Evolutionary conservation across 257 asterid genomes (phyloP).

Genomic region (Plantago elongata): DNA sequence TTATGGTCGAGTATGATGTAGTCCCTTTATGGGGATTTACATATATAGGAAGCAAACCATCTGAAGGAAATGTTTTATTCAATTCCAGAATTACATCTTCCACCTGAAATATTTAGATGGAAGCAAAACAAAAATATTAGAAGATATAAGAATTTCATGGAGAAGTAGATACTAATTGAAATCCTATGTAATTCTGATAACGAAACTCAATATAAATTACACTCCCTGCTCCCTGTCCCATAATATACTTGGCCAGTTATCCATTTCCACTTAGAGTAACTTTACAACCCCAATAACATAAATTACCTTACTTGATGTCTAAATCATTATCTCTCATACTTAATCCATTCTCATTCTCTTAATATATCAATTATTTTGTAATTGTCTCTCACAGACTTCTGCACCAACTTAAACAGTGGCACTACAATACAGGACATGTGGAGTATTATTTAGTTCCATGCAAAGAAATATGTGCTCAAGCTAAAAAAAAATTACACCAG

Average conservation of each 20-base stretch:
- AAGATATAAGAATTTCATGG: slow-evolving; percentile 18
- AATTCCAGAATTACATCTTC: slow-evolving; percentile 85
- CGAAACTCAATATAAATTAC: not conserved
- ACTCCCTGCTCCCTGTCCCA: not conserved
- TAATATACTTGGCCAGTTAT: no score
- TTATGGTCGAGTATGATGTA: slow-evolving; percentile 74
- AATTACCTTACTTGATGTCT: no score
- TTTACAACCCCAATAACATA: no score
- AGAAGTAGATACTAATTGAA: slow-evolving; percentile 6
- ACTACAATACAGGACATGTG: no score
- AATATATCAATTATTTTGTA: no score
- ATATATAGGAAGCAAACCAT: slow-evolving; percentile 97
- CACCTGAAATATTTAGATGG: slow-evolving; percentile 50
- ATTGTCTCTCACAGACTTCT: no score
- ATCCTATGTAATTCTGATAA: not conserved
- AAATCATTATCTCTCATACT: no score
- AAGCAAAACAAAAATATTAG: slow-evolving; percentile 14
- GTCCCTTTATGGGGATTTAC: slow-evolving; percentile 71
- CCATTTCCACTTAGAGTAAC: no score
- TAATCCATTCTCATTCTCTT: no score
- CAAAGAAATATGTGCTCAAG: slow-evolving; percentile 2
- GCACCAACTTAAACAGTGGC: no score
- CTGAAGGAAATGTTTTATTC: slow-evolving; percentile 82
- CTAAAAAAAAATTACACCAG: not conserved
- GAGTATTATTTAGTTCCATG: not conserved